Conservation (phyloP, 108 stramenopile species). For the Skeletonema marinoi region DNA sequence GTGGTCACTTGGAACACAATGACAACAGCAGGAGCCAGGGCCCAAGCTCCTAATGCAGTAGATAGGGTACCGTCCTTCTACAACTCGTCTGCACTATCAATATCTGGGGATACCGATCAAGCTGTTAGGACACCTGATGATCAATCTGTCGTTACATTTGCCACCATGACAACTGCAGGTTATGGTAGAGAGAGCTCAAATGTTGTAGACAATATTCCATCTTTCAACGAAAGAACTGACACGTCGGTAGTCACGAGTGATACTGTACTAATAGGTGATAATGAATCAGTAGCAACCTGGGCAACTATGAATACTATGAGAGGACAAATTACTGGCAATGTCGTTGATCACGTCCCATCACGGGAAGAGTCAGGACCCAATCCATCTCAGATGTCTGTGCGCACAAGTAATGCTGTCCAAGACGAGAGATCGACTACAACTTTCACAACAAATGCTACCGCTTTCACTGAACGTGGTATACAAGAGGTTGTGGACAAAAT, state of each 20-base stretch:
- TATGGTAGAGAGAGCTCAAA: slow-evolving; percentile 13
- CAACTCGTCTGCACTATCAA: slow-evolving; percentile 8
- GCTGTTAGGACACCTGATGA: slow-evolving; percentile 40
- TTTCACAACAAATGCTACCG: slow-evolving; percentile 23
- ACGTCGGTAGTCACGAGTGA: slow-evolving; percentile 21
- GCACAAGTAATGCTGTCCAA: slow-evolving; percentile 30
- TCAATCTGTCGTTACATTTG: slow-evolving; percentile 52
- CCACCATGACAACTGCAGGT: slow-evolving; percentile 38
- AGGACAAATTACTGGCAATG: slow-evolving; percentile 32
- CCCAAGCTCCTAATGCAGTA: slow-evolving; percentile 15
- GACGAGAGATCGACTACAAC: slow-evolving; percentile 37
- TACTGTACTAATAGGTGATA: slow-evolving; percentile 25
- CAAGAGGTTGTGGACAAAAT: slow-evolving; percentile 41
- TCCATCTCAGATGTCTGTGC: slow-evolving; percentile 6
- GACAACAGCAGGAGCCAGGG: slow-evolving; percentile 19
- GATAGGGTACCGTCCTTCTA: slow-evolving; percentile 34
- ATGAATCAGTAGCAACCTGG: slow-evolving; percentile 40
- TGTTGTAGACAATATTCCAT: slow-evolving; percentile 44
- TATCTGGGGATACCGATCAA: slow-evolving; percentile 31
- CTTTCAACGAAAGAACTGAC: slow-evolving; percentile 9
- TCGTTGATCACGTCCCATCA: slow-evolving; percentile 20
- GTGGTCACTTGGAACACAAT: slow-evolving; percentile 45
- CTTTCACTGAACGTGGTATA: slow-evolving; percentile 29
- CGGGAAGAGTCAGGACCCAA: neutral
- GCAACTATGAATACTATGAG: slow-evolving; percentile 43